Percentiles rank a stretch among this genome's conserved stretches.
Conservation (phyloP, 225 moss, liverwort and hornwort species). For the Neckera pumila region DNA sequence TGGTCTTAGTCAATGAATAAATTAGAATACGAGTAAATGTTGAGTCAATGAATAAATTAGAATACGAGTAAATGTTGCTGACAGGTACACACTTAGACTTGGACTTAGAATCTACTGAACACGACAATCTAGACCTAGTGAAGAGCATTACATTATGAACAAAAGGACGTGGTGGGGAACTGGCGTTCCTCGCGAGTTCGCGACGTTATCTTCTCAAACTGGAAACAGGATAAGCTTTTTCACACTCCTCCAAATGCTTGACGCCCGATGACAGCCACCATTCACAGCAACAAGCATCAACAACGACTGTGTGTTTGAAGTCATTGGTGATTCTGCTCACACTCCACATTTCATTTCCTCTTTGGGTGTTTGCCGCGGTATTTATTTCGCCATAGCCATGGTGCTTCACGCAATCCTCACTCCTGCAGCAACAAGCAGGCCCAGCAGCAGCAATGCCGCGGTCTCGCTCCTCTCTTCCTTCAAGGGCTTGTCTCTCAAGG, state of each 20-base stretch:
- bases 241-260: not conserved
- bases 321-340: not conserved
- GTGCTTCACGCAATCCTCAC: constrained; percentile 14
- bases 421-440: not conserved
- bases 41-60: not conserved
- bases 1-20: not conserved
- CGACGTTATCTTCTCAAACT: not conserved
- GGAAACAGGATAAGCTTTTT: not conserved
- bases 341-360: not conserved
- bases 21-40: not conserved
- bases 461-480: constrained; percentile 60
- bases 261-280: not conserved
- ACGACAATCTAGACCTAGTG: not conserved
- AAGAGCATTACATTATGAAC: not conserved
- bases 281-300: not conserved
- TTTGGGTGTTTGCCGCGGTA: not conserved
- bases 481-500: constrained; percentile 53
- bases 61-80: not conserved
- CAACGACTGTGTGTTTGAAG: not conserved
- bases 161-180: too few relatives aligned
- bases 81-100: not conserved
- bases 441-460: not conserved
- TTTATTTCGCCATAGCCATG: not conserved
- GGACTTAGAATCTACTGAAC: not conserved
- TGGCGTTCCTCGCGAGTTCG: not conserved